Evolutionary conservation across 2,329 filamentous ascomycete genomes (phyloP).

Genomic region (Aspergillus melleus): DNA sequence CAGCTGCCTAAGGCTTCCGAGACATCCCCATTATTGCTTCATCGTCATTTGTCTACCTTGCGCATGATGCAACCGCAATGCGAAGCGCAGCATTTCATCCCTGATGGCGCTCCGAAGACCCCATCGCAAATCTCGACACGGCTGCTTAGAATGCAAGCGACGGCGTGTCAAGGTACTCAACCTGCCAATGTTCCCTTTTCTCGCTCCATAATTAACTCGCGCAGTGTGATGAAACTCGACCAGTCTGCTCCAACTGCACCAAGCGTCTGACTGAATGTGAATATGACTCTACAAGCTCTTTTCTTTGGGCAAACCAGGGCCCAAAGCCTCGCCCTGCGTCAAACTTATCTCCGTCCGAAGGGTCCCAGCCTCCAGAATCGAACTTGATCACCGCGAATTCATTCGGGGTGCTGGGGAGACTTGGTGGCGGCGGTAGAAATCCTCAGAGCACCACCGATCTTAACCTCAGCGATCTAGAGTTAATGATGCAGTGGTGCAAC

Average conservation of each 20-base stretch:
- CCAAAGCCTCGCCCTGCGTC: constrained; percentile 14
- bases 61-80: too few species aligned
- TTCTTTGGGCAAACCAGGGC: constrained; percentile 35
- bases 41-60: not conserved
- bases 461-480: constrained; percentile 47
- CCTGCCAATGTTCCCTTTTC: not conserved
- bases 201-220: not conserved
- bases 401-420: constrained; percentile 25
- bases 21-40: not conserved
- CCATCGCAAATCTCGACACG: constrained; percentile 38
- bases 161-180: constrained; percentile 34
- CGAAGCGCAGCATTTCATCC: not conserved
- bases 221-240: constrained; percentile 35
- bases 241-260: constrained; percentile 33
- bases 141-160: constrained; percentile 36
- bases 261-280: constrained; percentile 34
- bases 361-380: constrained; percentile 15
- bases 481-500: constrained; percentile 43
- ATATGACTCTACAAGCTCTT: constrained; percentile 31
- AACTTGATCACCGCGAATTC: constrained; percentile 19
- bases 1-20: not conserved
- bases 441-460: constrained; percentile 28
- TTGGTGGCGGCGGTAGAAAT: constrained; percentile 13
- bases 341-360: constrained; percentile 21
- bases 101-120: constrained; percentile 35